A percentile compares a stretch with the other conserved stretches of the same genome.
These are phyloP conservation scores for Pseudocercospora fuligena DNA, from an alignment of 2,329 filamentous ascomycete species.

Conservation along the genomic window DNA sequence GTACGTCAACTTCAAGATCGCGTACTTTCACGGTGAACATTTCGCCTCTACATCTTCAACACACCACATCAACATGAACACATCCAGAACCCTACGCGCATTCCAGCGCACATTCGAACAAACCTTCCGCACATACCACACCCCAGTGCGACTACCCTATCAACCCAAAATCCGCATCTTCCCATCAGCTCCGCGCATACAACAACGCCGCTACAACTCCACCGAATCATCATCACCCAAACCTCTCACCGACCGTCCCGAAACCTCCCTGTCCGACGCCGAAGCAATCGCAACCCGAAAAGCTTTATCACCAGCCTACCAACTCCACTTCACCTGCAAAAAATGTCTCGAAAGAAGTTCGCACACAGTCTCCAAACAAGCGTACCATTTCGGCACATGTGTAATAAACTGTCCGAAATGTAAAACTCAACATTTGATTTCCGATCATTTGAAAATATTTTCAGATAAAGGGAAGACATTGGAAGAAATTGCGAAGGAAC, in stretches of 20 bases:
- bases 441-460: conserved; percentile 85
- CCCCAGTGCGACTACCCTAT: conserved; percentile 11
- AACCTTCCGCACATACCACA: conserved; percentile 42
- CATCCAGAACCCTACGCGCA: conserved; percentile 40
- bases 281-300: conserved; percentile 48
- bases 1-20: not conserved
- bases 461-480: conserved; percentile 71
- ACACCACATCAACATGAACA: conserved; percentile 16
- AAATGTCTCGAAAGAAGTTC: conserved; percentile 75
- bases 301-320: conserved; percentile 69
- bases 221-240: conserved; percentile 15
- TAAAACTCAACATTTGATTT: conserved; percentile 86
- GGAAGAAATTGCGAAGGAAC: conserved; percentile 76
- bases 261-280: conserved; percentile 28
- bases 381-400: conserved; percentile 88
- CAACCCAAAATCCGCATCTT: conserved; percentile 26
- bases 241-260: conserved; percentile 39
- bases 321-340: conserved; percentile 90
- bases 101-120: conserved; percentile 37
- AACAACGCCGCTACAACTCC: conserved; percentile 18
- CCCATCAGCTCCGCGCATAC: conserved; percentile 12
- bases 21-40: not conserved
- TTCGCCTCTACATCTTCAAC: conserved; percentile 7
- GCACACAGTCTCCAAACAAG: conserved; percentile 89
- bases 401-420: conserved; percentile 88